Conservation (phyloP, 2,329 filamentous ascomycete genomes). For the Emmonsiellopsis sp. region DNA sequence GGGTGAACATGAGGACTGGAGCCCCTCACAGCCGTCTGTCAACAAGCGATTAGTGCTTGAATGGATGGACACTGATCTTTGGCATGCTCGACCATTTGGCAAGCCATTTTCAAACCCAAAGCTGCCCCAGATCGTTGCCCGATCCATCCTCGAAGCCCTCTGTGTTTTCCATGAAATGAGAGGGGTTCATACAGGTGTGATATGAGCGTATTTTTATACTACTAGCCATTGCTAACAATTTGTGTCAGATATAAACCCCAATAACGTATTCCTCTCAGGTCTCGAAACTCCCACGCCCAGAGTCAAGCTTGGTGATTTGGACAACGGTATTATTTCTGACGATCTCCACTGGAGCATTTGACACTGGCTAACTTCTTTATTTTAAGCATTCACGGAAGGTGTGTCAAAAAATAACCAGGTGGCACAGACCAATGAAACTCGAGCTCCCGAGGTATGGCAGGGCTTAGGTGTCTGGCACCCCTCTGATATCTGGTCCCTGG, state of each 20-base stretch:
- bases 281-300: conserved; percentile 1
- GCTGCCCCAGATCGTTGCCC: conserved; percentile 8
- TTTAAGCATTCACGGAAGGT: conserved; percentile 4
- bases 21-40: conserved; percentile 3
- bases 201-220: not conserved
- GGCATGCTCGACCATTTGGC: conserved; percentile 6
- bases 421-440: conserved; percentile 7
- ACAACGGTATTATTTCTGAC: conserved; percentile 5
- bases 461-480: conserved; percentile 9
- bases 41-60: conserved; percentile 10
- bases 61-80: conserved; percentile 12
- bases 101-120: conserved; percentile 10
- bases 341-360: not conserved
- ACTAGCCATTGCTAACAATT: not conserved
- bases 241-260: conserved; percentile 9
- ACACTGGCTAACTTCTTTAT: too few species aligned
- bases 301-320: conserved; percentile 9
- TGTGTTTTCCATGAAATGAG: conserved; percentile 4
- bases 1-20: conserved; percentile 8
- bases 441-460: conserved; percentile 9
- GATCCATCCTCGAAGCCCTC: conserved; percentile 7
- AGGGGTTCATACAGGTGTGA: conserved; percentile 9
- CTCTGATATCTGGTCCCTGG: conserved; percentile 11
- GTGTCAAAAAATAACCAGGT: conserved; percentile 4
- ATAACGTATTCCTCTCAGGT: conserved; percentile 9